Evolutionary conservation across 176 grass and related monocot species (phyloP), one percentile per base, ranked within the genome.

Genomic region (Luzula sylvatica): DNA sequence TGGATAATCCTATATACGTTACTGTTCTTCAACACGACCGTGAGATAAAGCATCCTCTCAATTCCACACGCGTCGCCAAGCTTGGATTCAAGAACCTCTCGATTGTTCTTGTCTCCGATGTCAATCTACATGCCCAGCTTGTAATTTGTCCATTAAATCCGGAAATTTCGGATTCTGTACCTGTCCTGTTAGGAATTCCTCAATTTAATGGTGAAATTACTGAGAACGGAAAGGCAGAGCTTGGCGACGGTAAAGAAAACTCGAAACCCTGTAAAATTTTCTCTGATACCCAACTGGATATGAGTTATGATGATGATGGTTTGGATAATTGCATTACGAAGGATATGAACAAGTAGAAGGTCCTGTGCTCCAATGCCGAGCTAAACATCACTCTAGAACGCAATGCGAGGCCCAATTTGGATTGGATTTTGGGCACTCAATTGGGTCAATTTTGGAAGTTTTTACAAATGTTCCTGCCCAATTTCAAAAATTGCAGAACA

Each of bases 381-480:
- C 75, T 95, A 19, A 63, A 38, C 28, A 73, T 95, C 8, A 57
- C 75, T 15, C 48, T 95, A 42, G 77, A 95, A 63, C 83, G 80
- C 1, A 68, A 69, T 15, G 80, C 76, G 40, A 95, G 88, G 41
- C 89, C 89, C 28, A 85, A 82, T 59, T 78, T 95, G 61, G 68
- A 76, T 78, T 82, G 62, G 80, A 49, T 85, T 55, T 77, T 68
- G 35, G 63, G 48, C 30, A 73, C 70, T 48, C 50, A 56, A 0
- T 42, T 95, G 45, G 83, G 89, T 15, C 55, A 58, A 65, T 95
- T 38, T 71, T 95, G 11, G 73, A 60, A 53, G 84, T 95, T 21
- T 95, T 95, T 20, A 42, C 88, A 83, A 0, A 95, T 95, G 90
- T 73, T 95, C 32, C 65, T 57, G 20, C n/a, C n/a, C n/a, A n/a